Evolutionary conservation across 2,329 filamentous ascomycete genomes (phyloP), one percentile per base, ranked within the genome.

Genomic region (Fusarium heterosporum): DNA sequence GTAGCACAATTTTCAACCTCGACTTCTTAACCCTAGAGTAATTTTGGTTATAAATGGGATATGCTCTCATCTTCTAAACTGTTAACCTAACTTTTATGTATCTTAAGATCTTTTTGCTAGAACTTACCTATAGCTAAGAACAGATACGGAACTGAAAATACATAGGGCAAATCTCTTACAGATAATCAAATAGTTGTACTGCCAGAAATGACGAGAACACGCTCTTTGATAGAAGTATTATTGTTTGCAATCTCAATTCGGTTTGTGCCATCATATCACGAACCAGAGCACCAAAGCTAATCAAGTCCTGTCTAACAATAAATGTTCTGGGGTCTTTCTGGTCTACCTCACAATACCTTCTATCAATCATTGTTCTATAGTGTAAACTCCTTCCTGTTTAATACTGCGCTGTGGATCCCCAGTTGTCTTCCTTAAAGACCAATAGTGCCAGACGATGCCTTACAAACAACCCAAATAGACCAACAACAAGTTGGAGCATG

Each of bases 351-450:
- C n/a, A 36, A 6, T 36, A 17, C 16, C 16, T 36, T 8, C 16
- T n/a, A 9, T 34, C n/a, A 16, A 34, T 16, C 14, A 8, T 16
- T 8, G 32, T 8, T 36, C 8, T 36, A n/a, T 9, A 36, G n/a
- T 16, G 9, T 17, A 36, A 48, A 12, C 17, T 26, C 8, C 14
- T 36, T 22, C 47, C 16, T 22, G 29, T 61, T 68, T 49, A 75
- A 36, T 69, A 67, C 41, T 73, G 72, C 16, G 64, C 61, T 29
- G 81, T 79, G 64, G 59, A 62, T n/a, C 82, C 83, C 81, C 84
- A 82, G 77, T 99, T 99, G 80, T 99, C 96, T 76, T 91, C 88
- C 77, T 91, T 90, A 83, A 99, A 99, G 70, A 99, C 87, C 70
- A 96, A 83, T 74, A 97, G 81, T 42, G 96, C 96, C 68, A 97